A percentile compares a stretch with the other conserved stretches of the same genome.
Conservation (phyloP, 169 alveolate genomes). For the Eimeria tenella region DNA sequence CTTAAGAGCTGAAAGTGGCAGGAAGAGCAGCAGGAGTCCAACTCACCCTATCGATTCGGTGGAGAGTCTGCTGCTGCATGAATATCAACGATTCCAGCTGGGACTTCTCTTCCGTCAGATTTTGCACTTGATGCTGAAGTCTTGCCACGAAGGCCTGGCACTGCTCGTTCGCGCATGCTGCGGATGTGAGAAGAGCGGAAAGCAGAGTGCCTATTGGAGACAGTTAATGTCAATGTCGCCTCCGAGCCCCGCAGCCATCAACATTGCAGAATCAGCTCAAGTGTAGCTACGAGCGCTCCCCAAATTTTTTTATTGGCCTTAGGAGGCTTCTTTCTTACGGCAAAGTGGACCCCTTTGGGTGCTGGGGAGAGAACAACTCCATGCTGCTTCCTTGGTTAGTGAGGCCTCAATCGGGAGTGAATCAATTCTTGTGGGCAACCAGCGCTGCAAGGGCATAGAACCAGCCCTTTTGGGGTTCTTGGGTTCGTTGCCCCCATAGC, state of each 20-base stretch:
- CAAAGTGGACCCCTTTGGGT: constrained; percentile 63
- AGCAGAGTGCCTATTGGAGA: no score
- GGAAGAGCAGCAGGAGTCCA: neutral
- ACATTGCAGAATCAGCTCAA: no score
- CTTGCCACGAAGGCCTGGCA: constrained; percentile 61
- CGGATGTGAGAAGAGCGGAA: neutral
- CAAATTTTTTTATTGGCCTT: no score
- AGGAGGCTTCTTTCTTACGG: constrained; percentile 3
- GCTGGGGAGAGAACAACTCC: constrained; percentile 49
- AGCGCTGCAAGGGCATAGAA: constrained; percentile 36
- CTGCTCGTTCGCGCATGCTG: constrained; percentile 69
- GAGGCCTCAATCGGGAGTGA: constrained; percentile 1
- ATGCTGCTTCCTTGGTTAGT: constrained; percentile 3
- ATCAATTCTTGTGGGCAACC: constrained; percentile 26
- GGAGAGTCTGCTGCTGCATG: constrained; percentile 73
- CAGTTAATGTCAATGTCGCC: no score
- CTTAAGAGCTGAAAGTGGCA: neutral
- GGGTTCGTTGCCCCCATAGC: neutral
- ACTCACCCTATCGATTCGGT: constrained; percentile 68
- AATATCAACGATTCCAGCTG: constrained; percentile 67
- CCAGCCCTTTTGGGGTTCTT: constrained; percentile 36
- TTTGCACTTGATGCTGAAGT: constrained; percentile 70
- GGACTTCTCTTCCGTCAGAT: constrained; percentile 68
- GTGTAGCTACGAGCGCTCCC: no score
- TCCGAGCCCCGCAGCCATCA: no score